These are phyloP conservation scores for Volvox carteri DNA, from an alignment of 163 green algal genomes.

Conservation along the genomic window DNA sequence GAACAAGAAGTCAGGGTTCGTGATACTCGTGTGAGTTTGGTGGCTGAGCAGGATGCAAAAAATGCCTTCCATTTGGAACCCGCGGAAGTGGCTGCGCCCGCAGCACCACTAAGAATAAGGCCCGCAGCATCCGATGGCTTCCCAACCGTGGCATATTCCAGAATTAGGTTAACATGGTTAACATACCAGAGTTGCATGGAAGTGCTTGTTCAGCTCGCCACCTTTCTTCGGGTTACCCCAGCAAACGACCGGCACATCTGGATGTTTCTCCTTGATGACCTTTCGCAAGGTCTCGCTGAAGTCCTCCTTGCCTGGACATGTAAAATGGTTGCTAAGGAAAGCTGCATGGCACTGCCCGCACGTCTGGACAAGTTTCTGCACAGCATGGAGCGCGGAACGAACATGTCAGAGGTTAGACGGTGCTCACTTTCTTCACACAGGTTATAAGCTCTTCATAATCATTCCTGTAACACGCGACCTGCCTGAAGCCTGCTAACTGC, in stretches of 20 bases:
- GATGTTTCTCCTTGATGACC: constrained; percentile 57
- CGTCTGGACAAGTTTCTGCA: constrained; percentile 51
- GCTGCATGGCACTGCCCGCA: constrained; percentile 53
- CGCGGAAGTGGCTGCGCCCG: too few relatives aligned
- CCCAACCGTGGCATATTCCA: too few relatives aligned
- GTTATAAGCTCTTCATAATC: background rate
- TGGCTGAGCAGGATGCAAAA: too few relatives aligned
- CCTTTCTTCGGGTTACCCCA: constrained; percentile 57
- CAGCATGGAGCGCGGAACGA: background rate
- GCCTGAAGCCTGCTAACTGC: constrained; percentile 37
- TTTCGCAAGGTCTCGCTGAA: constrained; percentile 58
- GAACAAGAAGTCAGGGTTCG: too few relatives aligned
- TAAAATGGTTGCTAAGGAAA: constrained; percentile 56
- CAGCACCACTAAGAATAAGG: too few relatives aligned
- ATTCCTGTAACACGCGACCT: too few relatives aligned
- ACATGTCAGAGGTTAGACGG: too few relatives aligned
- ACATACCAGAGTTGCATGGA: constrained; percentile 44
- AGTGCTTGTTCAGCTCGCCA: constrained; percentile 56
- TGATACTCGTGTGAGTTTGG: too few relatives aligned
- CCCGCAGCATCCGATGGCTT: too few relatives aligned
- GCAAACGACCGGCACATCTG: constrained; percentile 42
- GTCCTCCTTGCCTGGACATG: constrained; percentile 58
- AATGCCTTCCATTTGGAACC: too few relatives aligned
- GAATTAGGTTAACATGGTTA: too few relatives aligned
- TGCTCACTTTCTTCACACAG: too few relatives aligned